Conservation (phyloP, 148 eudicot genomes). For the Silene latifolia region DNA sequence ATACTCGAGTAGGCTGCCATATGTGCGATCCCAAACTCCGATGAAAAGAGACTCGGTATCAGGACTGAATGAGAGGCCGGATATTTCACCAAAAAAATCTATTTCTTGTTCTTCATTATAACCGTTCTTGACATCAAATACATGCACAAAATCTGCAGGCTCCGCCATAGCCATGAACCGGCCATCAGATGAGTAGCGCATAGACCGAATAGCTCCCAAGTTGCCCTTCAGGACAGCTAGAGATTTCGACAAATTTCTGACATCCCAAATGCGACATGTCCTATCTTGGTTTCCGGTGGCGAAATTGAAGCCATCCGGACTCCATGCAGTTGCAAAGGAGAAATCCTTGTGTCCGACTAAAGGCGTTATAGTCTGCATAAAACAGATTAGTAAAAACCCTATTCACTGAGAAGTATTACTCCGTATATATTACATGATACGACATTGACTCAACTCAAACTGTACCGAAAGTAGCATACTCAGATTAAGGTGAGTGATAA, state of each 20-base stretch:
- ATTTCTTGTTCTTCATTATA: conserved; percentile 75
- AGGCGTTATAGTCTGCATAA: conserved; percentile 44
- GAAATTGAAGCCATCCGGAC: conserved; percentile 65
- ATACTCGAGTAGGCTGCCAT: conserved; percentile 82
- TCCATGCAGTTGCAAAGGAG: conserved; percentile 93
- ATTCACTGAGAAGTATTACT: too few relatives aligned
- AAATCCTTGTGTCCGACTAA: conserved; percentile 63
- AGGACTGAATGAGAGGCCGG: conserved; percentile 81
- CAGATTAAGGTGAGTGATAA: neutral
- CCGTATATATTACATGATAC: neutral
- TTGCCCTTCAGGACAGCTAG: conserved; percentile 57
- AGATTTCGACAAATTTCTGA: conserved; percentile 55
- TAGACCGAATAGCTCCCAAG: conserved; percentile 76
- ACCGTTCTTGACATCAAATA: conserved; percentile 54
- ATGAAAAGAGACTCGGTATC: conserved; percentile 72
- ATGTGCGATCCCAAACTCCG: conserved; percentile 86
- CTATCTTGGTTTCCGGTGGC: conserved; percentile 92
- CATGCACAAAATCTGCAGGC: conserved; percentile 85
- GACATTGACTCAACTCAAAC: neutral
- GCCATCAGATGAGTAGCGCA: conserved; percentile 79
- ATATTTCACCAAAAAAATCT: conserved; percentile 84
- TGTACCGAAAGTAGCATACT: neutral
- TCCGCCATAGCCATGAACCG: conserved; percentile 89
- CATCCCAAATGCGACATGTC: conserved; percentile 83
- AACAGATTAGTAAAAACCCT: neutral